Base-by-base conservation (phyloP, 2,329 filamentous ascomycete species). In the Gnomoniopsis smithogilvyi region DNA sequence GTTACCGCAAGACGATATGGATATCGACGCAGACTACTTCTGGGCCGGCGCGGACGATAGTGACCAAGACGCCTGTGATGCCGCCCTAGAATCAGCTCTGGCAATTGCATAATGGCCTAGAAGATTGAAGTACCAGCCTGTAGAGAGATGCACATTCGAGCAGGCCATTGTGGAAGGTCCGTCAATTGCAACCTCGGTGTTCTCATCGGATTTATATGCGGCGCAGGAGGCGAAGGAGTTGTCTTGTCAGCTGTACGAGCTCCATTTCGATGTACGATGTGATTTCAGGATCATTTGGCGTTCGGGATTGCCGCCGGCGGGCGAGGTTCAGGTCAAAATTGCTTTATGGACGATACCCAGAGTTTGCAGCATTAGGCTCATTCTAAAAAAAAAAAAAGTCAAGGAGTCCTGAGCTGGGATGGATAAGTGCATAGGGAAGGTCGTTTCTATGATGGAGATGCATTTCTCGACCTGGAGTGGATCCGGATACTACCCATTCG, bases 21-120 rank as follows among this genome's bases (percentile, higher is more conserved):
- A 87, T 10, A 72, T 85, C 48, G 84, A 88, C 67, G 71, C 70
- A 19, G 82, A 86, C 14, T 70, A 76, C n/a, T 77, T 78, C 64
- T 90, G 87, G 87, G 85, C 87, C 51, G 87, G 86, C 2, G 80
- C 80, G 43, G 80, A 82, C 51, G 63, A 65, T 2, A 71, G 76
- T 33, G 84, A 87, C 63, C 76, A 77, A 65, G 73, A 78, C 51
- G 72, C 77, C 56, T 74, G 89, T 26, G 80, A 88, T 64, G 74
- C 71, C 45, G 76, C 88, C 17, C 73, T 88, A 53, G 83, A 86
- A 60, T 82, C 81, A 3, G 81, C 80, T 60, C 71, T 85, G 36
- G 76, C 78, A 8, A 80, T 79, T 58, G 75, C 74, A 46, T 78
- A 33, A 61, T 15, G 33, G 36, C n/a, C 47, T 15, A 21, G 10